Percentiles rank a stretch among this genome's conserved stretches.
Evolutionary conservation across 805 yeast genomes (phyloP).

Genomic region (Grigorovia transvaalensis): DNA sequence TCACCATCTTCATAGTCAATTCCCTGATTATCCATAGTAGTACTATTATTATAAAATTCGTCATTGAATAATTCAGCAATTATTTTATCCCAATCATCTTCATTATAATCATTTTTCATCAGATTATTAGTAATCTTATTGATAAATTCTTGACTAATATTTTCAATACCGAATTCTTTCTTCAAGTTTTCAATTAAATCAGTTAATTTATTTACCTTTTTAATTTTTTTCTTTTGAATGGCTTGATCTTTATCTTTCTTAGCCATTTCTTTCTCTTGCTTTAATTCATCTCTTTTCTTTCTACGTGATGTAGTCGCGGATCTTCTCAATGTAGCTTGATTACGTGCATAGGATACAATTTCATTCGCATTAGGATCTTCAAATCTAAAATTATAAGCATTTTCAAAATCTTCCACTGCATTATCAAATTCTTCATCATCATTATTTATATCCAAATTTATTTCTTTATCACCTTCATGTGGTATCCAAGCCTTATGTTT

Average conservation of each 20-base stretch:
- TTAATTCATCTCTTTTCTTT: slow-evolving; percentile 66
- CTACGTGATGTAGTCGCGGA: slow-evolving; percentile 65
- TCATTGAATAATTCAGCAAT: slow-evolving; percentile 82
- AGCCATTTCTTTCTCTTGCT: slow-evolving; percentile 41
- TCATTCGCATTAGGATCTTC: slow-evolving; percentile 90
- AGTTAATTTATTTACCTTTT: slow-evolving; percentile 66
- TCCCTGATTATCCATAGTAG: slow-evolving; percentile 36
- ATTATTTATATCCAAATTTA: slow-evolving; percentile 39
- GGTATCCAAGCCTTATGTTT: slow-evolving; percentile 87
- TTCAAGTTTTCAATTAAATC: slow-evolving; percentile 43
- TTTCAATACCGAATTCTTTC: slow-evolving; percentile 35
- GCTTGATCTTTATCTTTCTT: slow-evolving; percentile 47
- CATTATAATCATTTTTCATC: slow-evolving; percentile 80
- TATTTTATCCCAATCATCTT: slow-evolving; percentile 81
- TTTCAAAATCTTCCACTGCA: slow-evolving; percentile 83
- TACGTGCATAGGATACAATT: slow-evolving; percentile 89
- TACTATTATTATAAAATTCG: slow-evolving; percentile 55
- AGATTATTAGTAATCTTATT: slow-evolving; percentile 65
- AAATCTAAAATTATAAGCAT: slow-evolving; percentile 87
- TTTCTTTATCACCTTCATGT: slow-evolving; percentile 46
- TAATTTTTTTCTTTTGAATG: slow-evolving; percentile 59
- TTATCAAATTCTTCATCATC: slow-evolving; percentile 85
- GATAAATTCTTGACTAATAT: slow-evolving; percentile 44
- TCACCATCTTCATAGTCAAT: slow-evolving; percentile 30
- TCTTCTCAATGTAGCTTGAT: slow-evolving; percentile 83